Conservation (phyloP, 2,329 filamentous ascomycete genomes). For the Fusarium equiseti region DNA sequence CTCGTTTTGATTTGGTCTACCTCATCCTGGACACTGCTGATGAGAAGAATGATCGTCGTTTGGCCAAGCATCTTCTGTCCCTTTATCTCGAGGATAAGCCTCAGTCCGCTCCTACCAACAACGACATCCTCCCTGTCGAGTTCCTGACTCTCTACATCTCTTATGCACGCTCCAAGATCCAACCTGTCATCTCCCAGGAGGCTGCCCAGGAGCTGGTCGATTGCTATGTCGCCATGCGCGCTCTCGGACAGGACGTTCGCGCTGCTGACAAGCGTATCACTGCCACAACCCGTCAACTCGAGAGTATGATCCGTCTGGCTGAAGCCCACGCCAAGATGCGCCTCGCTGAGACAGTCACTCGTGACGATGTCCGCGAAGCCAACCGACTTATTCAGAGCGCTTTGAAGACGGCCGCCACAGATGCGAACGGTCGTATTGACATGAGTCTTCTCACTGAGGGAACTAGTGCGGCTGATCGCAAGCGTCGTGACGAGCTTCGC, state of each 20-base stretch:
- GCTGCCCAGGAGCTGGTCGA: conserved; percentile 87
- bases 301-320: conserved; percentile 96
- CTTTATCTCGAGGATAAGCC: conserved; percentile 98
- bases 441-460: conserved; percentile 96
- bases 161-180: conserved; percentile 87
- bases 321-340: conserved; percentile 99
- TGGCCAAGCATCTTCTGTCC: conserved; percentile 91
- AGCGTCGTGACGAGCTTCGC: conserved; percentile 86
- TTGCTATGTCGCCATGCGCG: conserved; percentile 94
- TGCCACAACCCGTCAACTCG: conserved; percentile 94
- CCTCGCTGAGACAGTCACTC: conserved; percentile 79
- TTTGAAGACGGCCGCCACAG: conserved; percentile 97
- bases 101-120: conserved; percentile 78
- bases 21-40: conserved; percentile 95
- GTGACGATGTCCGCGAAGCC: conserved; percentile 87
- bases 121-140: conserved; percentile 90
- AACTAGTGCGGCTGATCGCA: conserved; percentile 88
- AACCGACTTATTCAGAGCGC: conserved; percentile 93
- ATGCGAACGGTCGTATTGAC: conserved; percentile 91
- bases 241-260: conserved; percentile 88
- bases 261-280: conserved; percentile 95
- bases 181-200: conserved; percentile 82
- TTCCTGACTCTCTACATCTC: conserved; percentile 98
- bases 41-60: conserved; percentile 86
- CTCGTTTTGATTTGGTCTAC: conserved; percentile 96